These are phyloP conservation scores for Vanrija sp. DNA, from an alignment of 1,284 basidiomycete genomes.

Conservation along the genomic window DNA sequence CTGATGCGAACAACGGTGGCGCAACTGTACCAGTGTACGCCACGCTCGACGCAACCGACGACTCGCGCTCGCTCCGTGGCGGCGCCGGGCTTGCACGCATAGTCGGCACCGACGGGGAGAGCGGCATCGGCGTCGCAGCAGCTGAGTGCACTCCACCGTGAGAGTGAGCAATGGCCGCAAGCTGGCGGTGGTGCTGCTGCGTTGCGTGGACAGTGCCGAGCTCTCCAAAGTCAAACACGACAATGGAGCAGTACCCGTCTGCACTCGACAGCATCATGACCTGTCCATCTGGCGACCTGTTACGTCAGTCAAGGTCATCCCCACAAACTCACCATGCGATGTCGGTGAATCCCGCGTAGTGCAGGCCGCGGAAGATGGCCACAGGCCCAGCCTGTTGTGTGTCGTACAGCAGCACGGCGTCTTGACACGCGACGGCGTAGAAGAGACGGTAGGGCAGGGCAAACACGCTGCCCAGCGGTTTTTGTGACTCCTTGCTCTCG, in stretches of 20 bases:
- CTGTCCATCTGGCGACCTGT: slow-evolving; percentile 92
- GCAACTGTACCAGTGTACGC: slow-evolving; percentile 5
- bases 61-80: slow-evolving; percentile 39
- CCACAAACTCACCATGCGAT: slow-evolving; percentile 72
- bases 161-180: slow-evolving; percentile 79
- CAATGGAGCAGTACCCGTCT: slow-evolving; percentile 95
- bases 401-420: slow-evolving; percentile 91
- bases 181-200: slow-evolving; percentile 79
- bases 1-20: slow-evolving; percentile 19
- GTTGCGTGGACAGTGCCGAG: slow-evolving; percentile 79
- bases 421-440: slow-evolving; percentile 95
- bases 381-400: slow-evolving; percentile 93
- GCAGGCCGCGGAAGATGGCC: slow-evolving; percentile 87
- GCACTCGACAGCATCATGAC: slow-evolving; percentile 85
- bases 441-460: slow-evolving; percentile 89
- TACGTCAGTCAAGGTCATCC: neutral
- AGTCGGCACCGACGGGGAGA: slow-evolving; percentile 52
- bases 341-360: slow-evolving; percentile 98
- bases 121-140: slow-evolving; percentile 43
- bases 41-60: slow-evolving; percentile 30
- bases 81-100: slow-evolving; percentile 39
- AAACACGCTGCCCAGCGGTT: slow-evolving; percentile 58
- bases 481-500: slow-evolving; percentile 20
- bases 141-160: slow-evolving; percentile 51
- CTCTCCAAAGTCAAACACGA: slow-evolving; percentile 74